Evolutionary conservation across 345 rosid genomes (phyloP).

Genomic region (Corymbia maculata): DNA sequence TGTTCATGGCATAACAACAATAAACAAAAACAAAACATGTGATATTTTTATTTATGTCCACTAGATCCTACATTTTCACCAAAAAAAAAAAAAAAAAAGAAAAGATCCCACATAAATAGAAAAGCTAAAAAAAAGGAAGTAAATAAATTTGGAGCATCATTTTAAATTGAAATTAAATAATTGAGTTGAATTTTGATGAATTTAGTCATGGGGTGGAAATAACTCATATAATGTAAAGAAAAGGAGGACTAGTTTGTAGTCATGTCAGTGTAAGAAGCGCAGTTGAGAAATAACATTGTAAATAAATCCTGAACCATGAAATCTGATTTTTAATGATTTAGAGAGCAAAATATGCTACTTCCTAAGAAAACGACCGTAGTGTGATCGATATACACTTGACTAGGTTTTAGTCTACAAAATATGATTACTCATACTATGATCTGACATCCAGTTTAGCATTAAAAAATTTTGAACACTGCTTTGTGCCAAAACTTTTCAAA

Average conservation of each 20-base stretch:
- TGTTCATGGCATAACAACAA: neutral
- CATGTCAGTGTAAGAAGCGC: neutral
- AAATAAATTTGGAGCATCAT: neutral
- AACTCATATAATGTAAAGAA: neutral
- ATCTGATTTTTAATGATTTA: neutral
- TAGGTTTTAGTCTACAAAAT: neutral
- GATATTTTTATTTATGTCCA: no score
- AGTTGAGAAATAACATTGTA: neutral
- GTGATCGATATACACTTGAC: neutral
- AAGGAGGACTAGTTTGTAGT: neutral
- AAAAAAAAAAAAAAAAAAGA: no score
- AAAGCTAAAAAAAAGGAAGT: neutral
- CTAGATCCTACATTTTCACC: neutral
- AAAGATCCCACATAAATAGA: no score
- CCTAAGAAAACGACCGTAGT: neutral
- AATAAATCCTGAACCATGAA: no score
- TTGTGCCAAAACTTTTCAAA: neutral
- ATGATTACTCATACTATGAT: accelerated
- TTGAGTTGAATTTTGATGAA: neutral
- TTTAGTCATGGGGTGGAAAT: no score
- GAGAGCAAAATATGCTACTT: neutral
- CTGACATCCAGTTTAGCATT: neutral
- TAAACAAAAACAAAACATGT: no score
- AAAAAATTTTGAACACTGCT: accelerated
- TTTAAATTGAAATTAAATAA: no score